Base-by-base conservation (phyloP, 805 yeast species). In the Starmera dryadoides region DNA sequence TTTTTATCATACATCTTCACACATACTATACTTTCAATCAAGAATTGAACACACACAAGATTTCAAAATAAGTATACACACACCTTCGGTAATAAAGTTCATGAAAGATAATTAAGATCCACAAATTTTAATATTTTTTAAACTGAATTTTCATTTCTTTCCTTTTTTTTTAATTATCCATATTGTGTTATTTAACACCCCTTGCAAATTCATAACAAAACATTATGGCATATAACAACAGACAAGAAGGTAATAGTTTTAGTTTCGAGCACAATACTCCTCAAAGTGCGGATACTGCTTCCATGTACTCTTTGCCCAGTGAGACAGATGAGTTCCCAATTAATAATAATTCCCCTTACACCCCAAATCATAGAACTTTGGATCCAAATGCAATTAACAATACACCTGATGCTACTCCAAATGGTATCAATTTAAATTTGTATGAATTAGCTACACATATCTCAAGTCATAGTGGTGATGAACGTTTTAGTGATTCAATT, bases 361-460 rank as follows among this genome's bases (percentile, higher is more conserved):
- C n/a, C 4, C 28, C n/a, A 10, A 12, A 25, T 25, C 28, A 8
- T 12, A n/a, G n/a, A n/a, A 25, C 28, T 11, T 8, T 25, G 28
- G 28, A 25, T 12, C 28, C 28, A 25, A n/a, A n/a, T n/a, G n/a
- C n/a, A n/a, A n/a, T n/a, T n/a, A n/a, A n/a, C n/a, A n/a, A n/a
- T 25, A 12, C 28, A 25, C 9, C 28, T 9, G 28, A 25, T 9
- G 11, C 17, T 9, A 17, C 19, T 4, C 19, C 19, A 16, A 6
- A 17, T 19, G 23, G 34, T n/a, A 16, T 32, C 8, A 32, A 32
- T 12, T 12, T 32, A 15, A 32, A 32, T 15, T 14, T 43, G 2
- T 50, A 48, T 37, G 44, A 46, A 18, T 37, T 53, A 11, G 53
- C 57, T 10, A 53, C 53, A 4, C 56, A 47, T 32, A 48, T 53